Conservation (phyloP, 1,284 basidiomycete species). For the Malassezia sp. region DNA sequence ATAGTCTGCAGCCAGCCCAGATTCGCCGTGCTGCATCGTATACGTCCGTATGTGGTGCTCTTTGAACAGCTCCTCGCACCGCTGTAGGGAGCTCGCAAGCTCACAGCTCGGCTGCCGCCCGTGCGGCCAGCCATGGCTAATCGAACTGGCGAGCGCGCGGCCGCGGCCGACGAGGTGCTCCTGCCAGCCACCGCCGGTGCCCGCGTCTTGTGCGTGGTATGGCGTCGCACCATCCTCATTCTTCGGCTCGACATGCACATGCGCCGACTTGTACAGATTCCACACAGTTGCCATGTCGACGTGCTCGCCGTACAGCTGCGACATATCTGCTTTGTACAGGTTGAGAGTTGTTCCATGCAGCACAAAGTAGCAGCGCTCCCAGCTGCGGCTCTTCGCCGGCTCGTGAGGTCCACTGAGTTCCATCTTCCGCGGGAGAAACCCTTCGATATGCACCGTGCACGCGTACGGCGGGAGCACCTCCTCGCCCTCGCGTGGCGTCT, state of each 20-base stretch:
- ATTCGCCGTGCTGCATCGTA: slow-evolving; percentile 79
- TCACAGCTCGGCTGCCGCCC: background rate
- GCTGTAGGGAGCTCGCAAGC: too few species aligned
- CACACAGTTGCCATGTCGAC: background rate
- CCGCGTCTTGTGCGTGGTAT: background rate
- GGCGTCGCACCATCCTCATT: background rate
- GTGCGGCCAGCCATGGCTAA: background rate
- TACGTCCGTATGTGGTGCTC: slow-evolving; percentile 54
- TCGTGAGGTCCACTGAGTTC: slow-evolving; percentile 77
- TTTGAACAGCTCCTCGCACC: slow-evolving; percentile 9
- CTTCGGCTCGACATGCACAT: slow-evolving; percentile 30
- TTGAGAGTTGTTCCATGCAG: slow-evolving; percentile 80
- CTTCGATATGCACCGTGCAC: slow-evolving; percentile 74
- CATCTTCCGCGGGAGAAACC: slow-evolving; percentile 81
- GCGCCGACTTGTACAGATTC: slow-evolving; percentile 24
- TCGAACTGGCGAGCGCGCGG: background rate
- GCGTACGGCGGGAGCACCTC: slow-evolving; percentile 72
- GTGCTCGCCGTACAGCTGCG: slow-evolving; percentile 8
- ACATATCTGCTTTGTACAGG: slow-evolving; percentile 59
- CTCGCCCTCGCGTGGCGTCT: slow-evolving; percentile 2
- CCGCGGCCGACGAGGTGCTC: background rate
- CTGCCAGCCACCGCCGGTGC: too few species aligned
- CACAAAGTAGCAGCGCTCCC: slow-evolving; percentile 77
- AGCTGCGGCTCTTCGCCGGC: slow-evolving; percentile 78
- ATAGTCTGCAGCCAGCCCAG: slow-evolving; percentile 88